phyloP scores from a whole-genome alignment of 352 stramenopile species.

The Phytophthora hibernalis region DNA sequence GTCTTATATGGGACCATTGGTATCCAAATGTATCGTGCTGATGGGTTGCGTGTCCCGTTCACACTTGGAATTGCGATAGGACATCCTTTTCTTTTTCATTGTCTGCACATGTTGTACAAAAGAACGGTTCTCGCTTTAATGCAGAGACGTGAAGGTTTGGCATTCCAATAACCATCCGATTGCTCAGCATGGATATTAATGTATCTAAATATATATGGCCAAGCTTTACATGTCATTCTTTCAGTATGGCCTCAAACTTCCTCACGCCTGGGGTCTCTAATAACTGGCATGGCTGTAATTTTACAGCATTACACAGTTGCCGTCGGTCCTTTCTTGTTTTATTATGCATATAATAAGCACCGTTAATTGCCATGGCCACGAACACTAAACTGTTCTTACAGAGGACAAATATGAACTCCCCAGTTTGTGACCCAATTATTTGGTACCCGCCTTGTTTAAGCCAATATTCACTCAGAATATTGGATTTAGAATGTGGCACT shows the following conservation, averaged over 20 bases:
- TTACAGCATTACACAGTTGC: not conserved
- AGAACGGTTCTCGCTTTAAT: not conserved
- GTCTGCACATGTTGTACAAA: conserved; percentile 11
- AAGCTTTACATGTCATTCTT: not conserved
- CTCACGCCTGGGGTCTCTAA: not conserved
- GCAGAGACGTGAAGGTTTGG: not conserved
- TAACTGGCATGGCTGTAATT: not conserved
- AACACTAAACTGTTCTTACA: not conserved
- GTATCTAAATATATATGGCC: not conserved
- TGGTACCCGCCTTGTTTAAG: conserved; percentile 14
- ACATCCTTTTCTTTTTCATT: conserved; percentile 24
- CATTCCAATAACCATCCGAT: not conserved
- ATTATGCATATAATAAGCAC: not conserved
- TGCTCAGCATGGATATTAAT: not conserved
- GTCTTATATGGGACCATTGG: conserved; percentile 20
- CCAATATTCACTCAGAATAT: conserved; percentile 17
- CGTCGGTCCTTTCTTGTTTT: not conserved
- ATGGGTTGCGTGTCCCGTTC: conserved; percentile 4
- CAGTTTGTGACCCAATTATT: not conserved
- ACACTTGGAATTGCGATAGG: conserved; percentile 18
- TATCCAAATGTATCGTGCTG: conserved; percentile 23
- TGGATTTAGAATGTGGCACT: conserved; percentile 1
- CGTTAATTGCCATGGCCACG: not conserved
- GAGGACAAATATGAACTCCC: conserved; percentile 7
- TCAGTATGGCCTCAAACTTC: not conserved